phyloP scores from a whole-genome alignment of 192 early-diverging fungal genomes.

The Diversispora epigaea region DNA sequence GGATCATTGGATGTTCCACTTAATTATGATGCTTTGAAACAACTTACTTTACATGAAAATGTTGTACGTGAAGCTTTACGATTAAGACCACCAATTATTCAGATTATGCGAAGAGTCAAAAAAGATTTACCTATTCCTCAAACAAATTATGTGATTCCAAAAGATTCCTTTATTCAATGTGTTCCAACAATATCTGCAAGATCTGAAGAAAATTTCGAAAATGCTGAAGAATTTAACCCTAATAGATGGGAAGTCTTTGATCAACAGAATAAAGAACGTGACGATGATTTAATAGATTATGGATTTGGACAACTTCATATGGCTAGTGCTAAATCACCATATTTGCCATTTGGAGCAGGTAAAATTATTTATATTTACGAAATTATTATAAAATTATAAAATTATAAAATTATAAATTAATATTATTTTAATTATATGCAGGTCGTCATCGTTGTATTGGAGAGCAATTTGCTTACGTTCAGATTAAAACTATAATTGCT shows the following conservation, averaged over 20 bases:
- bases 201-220: conserved; percentile 76
- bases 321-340: conserved; percentile 70
- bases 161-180: conserved; percentile 84
- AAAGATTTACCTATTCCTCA: conserved; percentile 65
- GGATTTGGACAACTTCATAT: conserved; percentile 71
- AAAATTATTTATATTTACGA: conserved; percentile 13
- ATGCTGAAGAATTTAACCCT: conserved; percentile 81
- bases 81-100: conserved; percentile 90
- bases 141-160: conserved; percentile 85
- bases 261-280: conserved; percentile 55
- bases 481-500: conserved; percentile 92
- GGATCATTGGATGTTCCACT: conserved; percentile 58
- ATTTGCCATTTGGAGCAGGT: conserved; percentile 96
- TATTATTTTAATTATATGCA: conserved; percentile 6
- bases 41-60: conserved; percentile 73
- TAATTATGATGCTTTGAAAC: conserved; percentile 74
- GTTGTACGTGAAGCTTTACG: conserved; percentile 90
- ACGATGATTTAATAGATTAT: conserved; percentile 65
- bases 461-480: conserved; percentile 92
- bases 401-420: neutral
- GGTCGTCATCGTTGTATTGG: conserved; percentile 98
- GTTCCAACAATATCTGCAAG: conserved; percentile 78
- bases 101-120: conserved; percentile 91
- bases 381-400: neutral
- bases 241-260: conserved; percentile 67